Percentiles rank a stretch among this genome's conserved stretches.
Conservation (phyloP, 768 basidiomycete genomes). For the Rhodotorula diobovata region DNA sequence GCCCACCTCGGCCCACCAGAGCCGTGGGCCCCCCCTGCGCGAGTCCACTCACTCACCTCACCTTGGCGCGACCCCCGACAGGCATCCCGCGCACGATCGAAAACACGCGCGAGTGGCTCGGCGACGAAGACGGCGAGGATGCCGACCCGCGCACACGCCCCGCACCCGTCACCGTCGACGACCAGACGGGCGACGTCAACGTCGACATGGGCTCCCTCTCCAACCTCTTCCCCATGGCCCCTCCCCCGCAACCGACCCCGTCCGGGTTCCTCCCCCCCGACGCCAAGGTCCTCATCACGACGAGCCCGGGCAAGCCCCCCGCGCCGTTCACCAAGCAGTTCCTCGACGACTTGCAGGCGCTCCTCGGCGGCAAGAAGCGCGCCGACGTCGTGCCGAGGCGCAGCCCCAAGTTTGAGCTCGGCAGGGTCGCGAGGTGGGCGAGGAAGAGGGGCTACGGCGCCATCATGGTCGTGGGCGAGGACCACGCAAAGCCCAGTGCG, state of each 20-base stretch:
- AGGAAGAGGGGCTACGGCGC: constrained; percentile 81
- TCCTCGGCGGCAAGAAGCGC: constrained; percentile 53
- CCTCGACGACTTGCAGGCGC: constrained; percentile 41
- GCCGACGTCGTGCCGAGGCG: constrained; percentile 68
- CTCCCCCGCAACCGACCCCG: constrained; percentile 48
- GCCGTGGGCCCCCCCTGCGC: no score
- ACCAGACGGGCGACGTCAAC: constrained; percentile 49
- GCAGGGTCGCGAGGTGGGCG: constrained; percentile 93
- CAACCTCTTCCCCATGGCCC: constrained; percentile 56
- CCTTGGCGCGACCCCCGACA: neutral
- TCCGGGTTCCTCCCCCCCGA: constrained; percentile 45
- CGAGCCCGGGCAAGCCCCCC: constrained; percentile 37
- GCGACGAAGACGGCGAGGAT: constrained; percentile 38
- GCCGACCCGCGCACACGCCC: constrained; percentile 37
- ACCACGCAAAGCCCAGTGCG: constrained; percentile 88
- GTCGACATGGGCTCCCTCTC: constrained; percentile 47
- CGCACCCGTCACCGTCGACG: constrained; percentile 39
- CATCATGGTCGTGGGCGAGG: constrained; percentile 88
- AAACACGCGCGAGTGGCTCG: constrained; percentile 72
- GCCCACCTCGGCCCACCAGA: no score
- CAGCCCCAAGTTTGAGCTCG: constrained; percentile 82
- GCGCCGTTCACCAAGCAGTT: constrained; percentile 38
- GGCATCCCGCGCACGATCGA: constrained; percentile 63
- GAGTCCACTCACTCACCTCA: no score
- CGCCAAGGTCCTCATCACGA: constrained; percentile 40